Evolutionary conservation across 2,329 filamentous ascomycete genomes (phyloP).

Genomic region (Chrysosphaeria jannelii): DNA sequence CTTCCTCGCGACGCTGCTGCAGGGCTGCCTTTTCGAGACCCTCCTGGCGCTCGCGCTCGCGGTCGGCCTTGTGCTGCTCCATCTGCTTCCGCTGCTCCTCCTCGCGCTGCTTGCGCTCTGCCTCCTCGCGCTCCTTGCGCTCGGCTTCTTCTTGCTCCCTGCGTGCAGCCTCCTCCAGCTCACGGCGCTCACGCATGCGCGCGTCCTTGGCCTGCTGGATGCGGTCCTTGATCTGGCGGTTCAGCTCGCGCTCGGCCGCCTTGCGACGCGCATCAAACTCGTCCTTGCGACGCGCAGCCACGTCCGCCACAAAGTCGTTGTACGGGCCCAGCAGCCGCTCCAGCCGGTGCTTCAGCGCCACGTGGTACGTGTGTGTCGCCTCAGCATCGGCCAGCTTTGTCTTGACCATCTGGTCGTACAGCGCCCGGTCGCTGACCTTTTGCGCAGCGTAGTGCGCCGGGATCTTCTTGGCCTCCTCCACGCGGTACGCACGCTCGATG

Average conservation of each 20-base stretch:
- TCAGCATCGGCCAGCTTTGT: conserved; percentile 57
- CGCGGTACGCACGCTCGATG: conserved; percentile 82
- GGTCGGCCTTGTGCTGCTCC: conserved; percentile 32
- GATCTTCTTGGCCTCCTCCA: conserved; percentile 84
- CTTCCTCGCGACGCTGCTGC: conserved; percentile 64
- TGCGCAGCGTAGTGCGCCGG: conserved; percentile 62
- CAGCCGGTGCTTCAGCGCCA: conserved; percentile 81
- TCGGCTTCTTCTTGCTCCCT: conserved; percentile 62
- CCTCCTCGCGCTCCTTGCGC: conserved; percentile 48
- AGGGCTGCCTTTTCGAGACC: conserved; percentile 28
- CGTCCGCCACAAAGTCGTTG: conserved; percentile 50
- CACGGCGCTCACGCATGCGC: conserved; percentile 52
- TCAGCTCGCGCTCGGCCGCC: conserved; percentile 72
- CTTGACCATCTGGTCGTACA: conserved; percentile 51
- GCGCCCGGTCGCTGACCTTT: conserved; percentile 42
- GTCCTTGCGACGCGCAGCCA: conserved; percentile 67
- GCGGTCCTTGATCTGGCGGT: conserved; percentile 67
- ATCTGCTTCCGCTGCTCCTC: conserved; percentile 50
- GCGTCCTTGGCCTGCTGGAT: conserved; percentile 71
- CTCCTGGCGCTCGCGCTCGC: conserved; percentile 38
- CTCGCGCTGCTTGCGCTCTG: conserved; percentile 51
- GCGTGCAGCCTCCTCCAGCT: conserved; percentile 60
- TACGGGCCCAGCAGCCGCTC: conserved; percentile 60
- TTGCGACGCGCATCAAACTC: conserved; percentile 89
- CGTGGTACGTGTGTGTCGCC: conserved; percentile 69